Base-by-base conservation (phyloP, 2,329 filamentous ascomycete species). In the Botrytis hyacinthi region DNA sequence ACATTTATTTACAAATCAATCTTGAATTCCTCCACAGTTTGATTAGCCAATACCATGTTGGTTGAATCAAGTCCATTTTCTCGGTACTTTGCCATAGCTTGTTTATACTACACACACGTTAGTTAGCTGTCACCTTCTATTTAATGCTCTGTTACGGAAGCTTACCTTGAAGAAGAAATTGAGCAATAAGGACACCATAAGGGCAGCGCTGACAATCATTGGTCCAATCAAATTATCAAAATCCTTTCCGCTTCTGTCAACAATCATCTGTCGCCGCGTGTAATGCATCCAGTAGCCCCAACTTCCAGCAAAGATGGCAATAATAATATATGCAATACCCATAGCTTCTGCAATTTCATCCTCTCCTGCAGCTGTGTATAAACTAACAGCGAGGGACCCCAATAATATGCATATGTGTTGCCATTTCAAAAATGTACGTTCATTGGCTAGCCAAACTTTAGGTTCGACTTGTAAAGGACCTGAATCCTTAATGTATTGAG, bases 351-450 rank as follows among this genome's bases (percentile, higher is more conserved):
- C 94, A 46, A 97, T 82, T n/a, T 86, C 85, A 82, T 97, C 93
- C 77, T 91, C 85, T 10, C 93, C 93, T 0, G 95, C 95, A 0
- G 95, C 94, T 78, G 97, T 95, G 84, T 95, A 98, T 42, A 99
- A 85, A 35, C 92, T 93, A 20, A 99, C 85, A 0, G 93, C 93
- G 44, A 99, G 84, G 35, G 91, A 91, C 54, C 94, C 95, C 37
- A 99, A 90, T 22, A 99, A 87, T 67, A 99, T 90, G 75, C 90
- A 92, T 79, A 99, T 94, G 82, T 98, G 95, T 85, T 98, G 93
- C 96, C 96, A 99, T 83, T 98, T 98, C 83, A 99, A 91, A 81
- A 98, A 99, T 0, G 96, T 99, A 75, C 96, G 92, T 84, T 99
- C 95, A 83, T 99, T 99, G 72, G 96, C 96, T 73, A 99, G 91